phyloP scores from a whole-genome alignment of 2,329 filamentous ascomycete genomes.

The Biscogniauxia marginata region DNA sequence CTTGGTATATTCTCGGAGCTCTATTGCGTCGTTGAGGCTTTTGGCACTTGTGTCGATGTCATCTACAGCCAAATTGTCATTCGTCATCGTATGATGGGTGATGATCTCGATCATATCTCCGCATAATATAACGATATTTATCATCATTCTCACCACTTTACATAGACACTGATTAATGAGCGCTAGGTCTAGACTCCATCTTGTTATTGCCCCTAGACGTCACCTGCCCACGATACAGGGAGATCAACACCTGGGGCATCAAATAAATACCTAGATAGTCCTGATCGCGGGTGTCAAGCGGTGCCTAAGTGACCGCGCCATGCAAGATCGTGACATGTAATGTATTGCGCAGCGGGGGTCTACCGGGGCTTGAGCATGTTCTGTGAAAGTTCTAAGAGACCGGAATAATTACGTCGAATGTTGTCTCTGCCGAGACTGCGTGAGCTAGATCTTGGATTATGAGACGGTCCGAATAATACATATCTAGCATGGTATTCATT shows the following conservation, averaged over 20 bases:
- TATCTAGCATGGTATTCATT: background rate
- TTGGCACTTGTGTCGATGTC: background rate
- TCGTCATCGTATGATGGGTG: background rate
- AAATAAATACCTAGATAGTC: too few species aligned
- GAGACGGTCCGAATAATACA: background rate
- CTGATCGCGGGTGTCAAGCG: background rate
- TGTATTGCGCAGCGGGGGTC: background rate
- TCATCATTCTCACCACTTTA: background rate
- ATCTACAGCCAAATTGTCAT: background rate
- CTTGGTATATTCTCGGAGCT: background rate
- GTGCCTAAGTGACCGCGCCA: background rate
- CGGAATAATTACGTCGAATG: background rate
- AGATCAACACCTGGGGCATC: background rate
- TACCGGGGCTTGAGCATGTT: background rate
- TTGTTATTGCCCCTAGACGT: background rate
- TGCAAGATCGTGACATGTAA: background rate
- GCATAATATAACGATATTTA: background rate
- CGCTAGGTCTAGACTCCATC: background rate
- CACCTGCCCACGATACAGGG: too few species aligned
- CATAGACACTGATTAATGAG: background rate
- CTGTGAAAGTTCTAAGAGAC: background rate
- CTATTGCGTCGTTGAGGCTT: background rate
- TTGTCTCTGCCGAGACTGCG: background rate
- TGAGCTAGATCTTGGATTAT: background rate
- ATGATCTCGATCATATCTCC: background rate